Percentiles rank a stretch among this genome's conserved stretches.
phyloP scores from a whole-genome alignment of 2,329 filamentous ascomycete genomes.

The Pseudogymnoascus destructans region DNA sequence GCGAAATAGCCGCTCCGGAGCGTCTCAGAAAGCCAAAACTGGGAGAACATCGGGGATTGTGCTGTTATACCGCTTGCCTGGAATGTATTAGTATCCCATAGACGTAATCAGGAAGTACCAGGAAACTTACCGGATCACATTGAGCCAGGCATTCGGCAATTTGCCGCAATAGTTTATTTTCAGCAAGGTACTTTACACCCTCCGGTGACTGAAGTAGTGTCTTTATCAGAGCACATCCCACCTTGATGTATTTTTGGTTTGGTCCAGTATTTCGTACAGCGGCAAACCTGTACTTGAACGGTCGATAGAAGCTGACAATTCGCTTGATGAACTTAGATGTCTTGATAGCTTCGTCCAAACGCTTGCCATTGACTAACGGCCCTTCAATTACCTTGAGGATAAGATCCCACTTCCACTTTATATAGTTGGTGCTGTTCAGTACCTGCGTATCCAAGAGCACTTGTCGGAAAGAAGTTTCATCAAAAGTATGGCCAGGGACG shows the following conservation, averaged over 20 bases:
- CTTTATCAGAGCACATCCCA: conserved; percentile 78
- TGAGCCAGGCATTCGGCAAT: conserved; percentile 93
- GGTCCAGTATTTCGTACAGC: conserved; percentile 81
- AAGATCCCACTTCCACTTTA: conserved; percentile 96
- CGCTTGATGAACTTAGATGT: conserved; percentile 94
- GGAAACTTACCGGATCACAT: conserved; percentile 61
- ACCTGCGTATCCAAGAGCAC: conserved; percentile 68
- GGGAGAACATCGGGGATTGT: conserved; percentile 77
- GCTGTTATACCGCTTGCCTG: conserved; percentile 63
- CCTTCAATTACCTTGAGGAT: conserved; percentile 87
- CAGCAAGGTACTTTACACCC: conserved; percentile 70
- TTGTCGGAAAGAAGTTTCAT: conserved; percentile 52
- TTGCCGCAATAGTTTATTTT: conserved; percentile 87
- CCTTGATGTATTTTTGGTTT: conserved; percentile 85
- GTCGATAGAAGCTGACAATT: conserved; percentile 85
- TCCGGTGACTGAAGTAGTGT: conserved; percentile 76
- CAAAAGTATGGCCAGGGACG: conserved; percentile 36
- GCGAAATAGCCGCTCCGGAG: conserved; percentile 88
- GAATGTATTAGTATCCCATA: conserved; percentile 15
- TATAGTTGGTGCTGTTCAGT: conserved; percentile 74
- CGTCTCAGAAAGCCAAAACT: conserved; percentile 70
- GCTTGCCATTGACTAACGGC: conserved; percentile 77
- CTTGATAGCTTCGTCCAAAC: conserved; percentile 86
- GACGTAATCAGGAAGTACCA: background rate
- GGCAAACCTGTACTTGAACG: conserved; percentile 93